Percentiles rank a stretch among this genome's conserved stretches.
These are phyloP conservation scores for Talaromyces sp. DNA, from an alignment of 2,329 filamentous ascomycete species.

Conservation along the genomic window DNA sequence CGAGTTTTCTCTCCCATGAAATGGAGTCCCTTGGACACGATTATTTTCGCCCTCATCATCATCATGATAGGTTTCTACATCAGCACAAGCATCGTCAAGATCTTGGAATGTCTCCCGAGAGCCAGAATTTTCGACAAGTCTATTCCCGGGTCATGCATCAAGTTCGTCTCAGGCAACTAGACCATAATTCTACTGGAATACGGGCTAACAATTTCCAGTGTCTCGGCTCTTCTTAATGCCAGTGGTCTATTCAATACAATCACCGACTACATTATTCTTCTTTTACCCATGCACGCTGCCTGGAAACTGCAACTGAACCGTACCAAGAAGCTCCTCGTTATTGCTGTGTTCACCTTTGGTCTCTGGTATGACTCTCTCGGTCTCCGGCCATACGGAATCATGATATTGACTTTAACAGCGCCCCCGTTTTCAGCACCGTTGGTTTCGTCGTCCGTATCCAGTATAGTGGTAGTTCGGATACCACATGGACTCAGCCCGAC, in stretches of 20 bases:
- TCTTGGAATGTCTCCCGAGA: constrained; percentile 17
- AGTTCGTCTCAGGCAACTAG: constrained; percentile 1
- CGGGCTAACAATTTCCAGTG: not conserved
- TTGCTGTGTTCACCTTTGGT: constrained; percentile 13
- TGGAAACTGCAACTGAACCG: constrained; percentile 12
- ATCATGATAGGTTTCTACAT: constrained; percentile 16
- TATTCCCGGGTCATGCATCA: constrained; percentile 14
- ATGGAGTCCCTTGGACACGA: constrained; percentile 12
- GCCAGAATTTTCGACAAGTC: constrained; percentile 14
- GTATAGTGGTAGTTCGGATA: constrained; percentile 8
- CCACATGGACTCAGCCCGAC: constrained; percentile 12
- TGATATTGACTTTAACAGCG: not conserved
- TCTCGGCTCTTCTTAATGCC: constrained; percentile 10
- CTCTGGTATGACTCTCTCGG: constrained; percentile 7
- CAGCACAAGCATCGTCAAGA: constrained; percentile 14
- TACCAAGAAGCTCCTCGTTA: constrained; percentile 7
- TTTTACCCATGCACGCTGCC: constrained; percentile 13
- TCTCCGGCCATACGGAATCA: not conserved
- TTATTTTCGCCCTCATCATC: constrained; percentile 15
- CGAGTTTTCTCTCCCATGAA: constrained; percentile 17
- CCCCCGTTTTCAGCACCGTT: constrained; percentile 12
- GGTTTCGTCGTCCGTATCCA: constrained; percentile 12
- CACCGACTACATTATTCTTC: constrained; percentile 14
- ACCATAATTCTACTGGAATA: not conserved
- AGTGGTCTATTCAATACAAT: constrained; percentile 16